These are phyloP conservation scores for Achaetomium macrosporum DNA, from an alignment of 2,329 filamentous ascomycete species.

Conservation along the genomic window DNA sequence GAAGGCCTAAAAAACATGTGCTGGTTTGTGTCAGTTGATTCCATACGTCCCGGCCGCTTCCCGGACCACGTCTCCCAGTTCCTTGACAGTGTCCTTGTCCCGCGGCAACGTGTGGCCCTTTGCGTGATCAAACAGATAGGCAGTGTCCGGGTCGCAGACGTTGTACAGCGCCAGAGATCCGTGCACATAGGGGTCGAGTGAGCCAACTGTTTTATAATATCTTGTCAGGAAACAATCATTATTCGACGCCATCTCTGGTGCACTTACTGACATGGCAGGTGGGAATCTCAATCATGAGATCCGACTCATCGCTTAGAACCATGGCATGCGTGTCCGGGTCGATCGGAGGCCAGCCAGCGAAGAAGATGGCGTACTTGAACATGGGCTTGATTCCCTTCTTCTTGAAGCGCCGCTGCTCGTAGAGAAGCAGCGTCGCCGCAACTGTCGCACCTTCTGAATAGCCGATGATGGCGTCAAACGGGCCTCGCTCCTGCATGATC, in stretches of 20 bases:
- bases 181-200: conserved; percentile 54
- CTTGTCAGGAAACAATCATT: neutral
- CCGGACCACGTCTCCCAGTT: conserved; percentile 41
- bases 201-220: conserved; percentile 37
- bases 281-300: conserved; percentile 45
- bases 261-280: conserved; percentile 44
- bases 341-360: conserved; percentile 49
- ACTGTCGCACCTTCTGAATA: conserved; percentile 56
- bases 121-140: conserved; percentile 58
- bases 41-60: conserved; percentile 25
- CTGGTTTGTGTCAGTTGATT: conserved; percentile 1
- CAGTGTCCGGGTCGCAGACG: conserved; percentile 54
- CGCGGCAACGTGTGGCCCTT: conserved; percentile 59
- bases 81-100: conserved; percentile 43
- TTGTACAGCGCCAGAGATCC: conserved; percentile 57
- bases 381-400: conserved; percentile 33
- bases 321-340: conserved; percentile 38
- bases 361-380: conserved; percentile 46
- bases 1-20: no score
- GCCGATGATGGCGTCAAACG: conserved; percentile 51
- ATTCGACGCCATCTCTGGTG: neutral
- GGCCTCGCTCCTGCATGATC: conserved; percentile 40
- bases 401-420: conserved; percentile 39
- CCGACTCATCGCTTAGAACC: conserved; percentile 44
- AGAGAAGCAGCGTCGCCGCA: conserved; percentile 47